phyloP scores from a whole-genome alignment of 2,329 filamentous ascomycete genomes.

The Exophiala sp. region DNA sequence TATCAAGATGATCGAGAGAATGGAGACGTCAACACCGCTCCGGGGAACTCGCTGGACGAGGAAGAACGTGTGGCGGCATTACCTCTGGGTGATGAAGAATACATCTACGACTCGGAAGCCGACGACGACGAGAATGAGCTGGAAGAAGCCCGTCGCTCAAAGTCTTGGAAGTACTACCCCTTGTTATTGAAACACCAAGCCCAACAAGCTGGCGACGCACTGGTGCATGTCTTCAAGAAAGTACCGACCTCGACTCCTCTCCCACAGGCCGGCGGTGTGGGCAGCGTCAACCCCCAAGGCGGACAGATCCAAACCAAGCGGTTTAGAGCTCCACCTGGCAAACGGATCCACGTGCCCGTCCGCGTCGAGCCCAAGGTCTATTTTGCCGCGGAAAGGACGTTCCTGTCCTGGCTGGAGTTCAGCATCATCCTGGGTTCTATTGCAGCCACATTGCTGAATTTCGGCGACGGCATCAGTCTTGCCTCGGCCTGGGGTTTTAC shows the following conservation, averaged over 20 bases:
- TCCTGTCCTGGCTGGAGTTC: slow-evolving; percentile 95
- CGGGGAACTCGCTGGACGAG: slow-evolving; percentile 57
- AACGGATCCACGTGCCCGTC: slow-evolving; percentile 83
- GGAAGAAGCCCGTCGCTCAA: slow-evolving; percentile 69
- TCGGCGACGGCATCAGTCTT: slow-evolving; percentile 62
- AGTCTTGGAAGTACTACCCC: slow-evolving; percentile 64
- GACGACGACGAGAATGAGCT: slow-evolving; percentile 67
- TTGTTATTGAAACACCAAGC: slow-evolving; percentile 50
- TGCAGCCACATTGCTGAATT: slow-evolving; percentile 76
- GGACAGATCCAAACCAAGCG: slow-evolving; percentile 41
- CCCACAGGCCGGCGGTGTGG: slow-evolving; percentile 33
- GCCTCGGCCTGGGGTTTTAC: slow-evolving; percentile 73
- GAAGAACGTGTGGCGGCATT: slow-evolving; percentile 73
- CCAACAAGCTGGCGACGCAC: slow-evolving; percentile 42
- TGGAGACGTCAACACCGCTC: slow-evolving; percentile 26
- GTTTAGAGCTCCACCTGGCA: slow-evolving; percentile 55
- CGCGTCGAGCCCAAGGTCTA: slow-evolving; percentile 97
- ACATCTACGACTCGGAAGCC: slow-evolving; percentile 85
- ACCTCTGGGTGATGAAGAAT: slow-evolving; percentile 50
- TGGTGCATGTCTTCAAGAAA: slow-evolving; percentile 45
- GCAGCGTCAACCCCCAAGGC: slow-evolving; percentile 39
- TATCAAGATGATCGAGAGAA: slow-evolving; percentile 34
- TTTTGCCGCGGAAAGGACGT: slow-evolving; percentile 92
- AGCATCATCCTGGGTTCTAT: slow-evolving; percentile 89
- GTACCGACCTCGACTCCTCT: slow-evolving; percentile 51